Base-by-base conservation (phyloP, 495 filamentous ascomycete species). In the Bacidia rubella region DNA sequence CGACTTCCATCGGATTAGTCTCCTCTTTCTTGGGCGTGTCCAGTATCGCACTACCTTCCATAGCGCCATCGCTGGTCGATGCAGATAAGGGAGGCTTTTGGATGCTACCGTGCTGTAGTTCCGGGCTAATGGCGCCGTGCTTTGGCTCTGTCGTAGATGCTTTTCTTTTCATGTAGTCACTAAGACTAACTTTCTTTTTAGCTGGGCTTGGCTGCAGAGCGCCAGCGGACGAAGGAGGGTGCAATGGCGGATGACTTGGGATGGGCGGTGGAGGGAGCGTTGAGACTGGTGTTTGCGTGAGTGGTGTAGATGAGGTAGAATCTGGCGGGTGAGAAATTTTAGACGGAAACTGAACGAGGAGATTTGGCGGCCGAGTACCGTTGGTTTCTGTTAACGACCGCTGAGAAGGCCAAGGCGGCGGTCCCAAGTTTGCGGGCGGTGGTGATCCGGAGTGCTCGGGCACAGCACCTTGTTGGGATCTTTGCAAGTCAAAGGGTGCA, bases 131-230 rank as follows among this genome's bases (percentile, higher is more conserved):
- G 40, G 41, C 43, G 17, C 26, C 39, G 40, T 57, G 60, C 39
- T 58, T 59, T 19, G 49, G 32, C n/a, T 47, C 50, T 1, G 58
- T 53, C 20, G 51, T 54, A 15, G 63, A 52, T 50, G 65, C 54
- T 22, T 54, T 74, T 48, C 66, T 66, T 53, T 73, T 67, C 21
- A 78, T 68, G 58, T 83, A 85, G 56, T 83, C 81, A 51, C 79
- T 80, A n/a, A 85, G 63, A 59, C 79, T 83, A 53, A 83, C 66
- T 56, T 80, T 78, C 62, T 83, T 85, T 68, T 78, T 77, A 27
- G 71, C 68, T 0, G 79, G 78, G 50, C 76, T 81, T 19, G 80
- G 71, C 22, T 70, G 71, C 1, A 74, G 71, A 1, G 71, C 61
- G 41, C 58, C 65, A 2, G 63, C 57, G 5, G 46, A 29, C 15